phyloP scores from a whole-genome alignment of 441 rosid genomes.

The Aleurites moluccanus region DNA sequence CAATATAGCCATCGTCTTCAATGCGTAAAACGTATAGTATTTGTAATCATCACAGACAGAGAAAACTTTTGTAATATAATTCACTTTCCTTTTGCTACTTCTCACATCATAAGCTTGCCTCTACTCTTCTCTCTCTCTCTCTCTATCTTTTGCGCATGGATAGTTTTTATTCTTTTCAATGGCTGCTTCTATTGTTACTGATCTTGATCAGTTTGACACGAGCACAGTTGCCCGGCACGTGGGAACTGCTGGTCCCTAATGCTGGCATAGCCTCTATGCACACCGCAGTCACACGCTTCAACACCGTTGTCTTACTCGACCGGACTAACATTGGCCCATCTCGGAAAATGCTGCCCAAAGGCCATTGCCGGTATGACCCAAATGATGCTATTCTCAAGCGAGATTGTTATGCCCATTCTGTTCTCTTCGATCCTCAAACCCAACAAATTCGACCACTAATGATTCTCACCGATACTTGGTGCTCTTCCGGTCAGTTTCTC shows the following conservation, averaged over 20 bases:
- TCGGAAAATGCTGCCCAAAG: slow-evolving; percentile 30
- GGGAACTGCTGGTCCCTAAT: slow-evolving; percentile 46
- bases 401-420: slow-evolving; percentile 83
- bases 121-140: not conserved
- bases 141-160: slow-evolving; percentile 18
- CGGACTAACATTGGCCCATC: slow-evolving; percentile 55
- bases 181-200: slow-evolving; percentile 6
- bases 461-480: slow-evolving; percentile 78
- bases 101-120: not conserved
- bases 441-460: slow-evolving; percentile 59
- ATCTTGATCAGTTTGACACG: slow-evolving; percentile 17
- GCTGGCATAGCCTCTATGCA: slow-evolving; percentile 90
- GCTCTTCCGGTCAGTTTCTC: slow-evolving; percentile 71
- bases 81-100: not conserved
- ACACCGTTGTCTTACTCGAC: slow-evolving; percentile 80
- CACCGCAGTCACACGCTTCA: slow-evolving; percentile 72
- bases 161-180: slow-evolving; percentile 5
- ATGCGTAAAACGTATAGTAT: not conserved
- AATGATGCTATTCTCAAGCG: slow-evolving; percentile 44
- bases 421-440: slow-evolving; percentile 54
- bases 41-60: not conserved
- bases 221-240: slow-evolving; percentile 70
- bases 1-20: not conserved
- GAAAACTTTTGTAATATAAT: not conserved
- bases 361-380: slow-evolving; percentile 34